Evolutionary conservation across 1,139 yeast species (phyloP).

Genomic region (Schizosaccharomyces versatilis): DNA sequence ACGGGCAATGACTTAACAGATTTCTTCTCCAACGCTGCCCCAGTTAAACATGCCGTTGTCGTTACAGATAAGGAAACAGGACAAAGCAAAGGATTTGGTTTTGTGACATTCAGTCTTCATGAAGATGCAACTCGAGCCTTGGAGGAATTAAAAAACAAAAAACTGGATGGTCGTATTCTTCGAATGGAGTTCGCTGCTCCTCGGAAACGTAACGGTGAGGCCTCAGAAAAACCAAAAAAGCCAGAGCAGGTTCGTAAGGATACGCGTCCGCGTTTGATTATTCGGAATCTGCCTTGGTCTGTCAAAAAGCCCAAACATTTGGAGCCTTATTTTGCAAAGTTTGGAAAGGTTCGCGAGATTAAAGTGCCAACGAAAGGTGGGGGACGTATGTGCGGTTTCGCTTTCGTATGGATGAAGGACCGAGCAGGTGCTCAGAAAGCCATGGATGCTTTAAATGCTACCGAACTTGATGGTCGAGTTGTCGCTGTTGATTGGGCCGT

Average conservation of each 20-base stretch:
- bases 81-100: slow-evolving; percentile 77
- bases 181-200: slow-evolving; percentile 78
- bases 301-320: slow-evolving; percentile 56
- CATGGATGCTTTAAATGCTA: slow-evolving; percentile 44
- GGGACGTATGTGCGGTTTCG: slow-evolving; percentile 87
- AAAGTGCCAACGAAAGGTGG: slow-evolving; percentile 72
- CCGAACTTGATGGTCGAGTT: slow-evolving; percentile 71
- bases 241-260: slow-evolving; percentile 22
- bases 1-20: slow-evolving; percentile 53
- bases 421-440: slow-evolving; percentile 61
- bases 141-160: slow-evolving; percentile 39
- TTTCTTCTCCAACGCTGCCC: slow-evolving; percentile 81
- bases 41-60: slow-evolving; percentile 84
- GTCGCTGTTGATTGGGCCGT: slow-evolving; percentile 90
- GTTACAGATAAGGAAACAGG: slow-evolving; percentile 56
- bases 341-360: slow-evolving; percentile 75
- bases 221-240: slow-evolving; percentile 13
- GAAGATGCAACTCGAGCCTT: slow-evolving; percentile 70
- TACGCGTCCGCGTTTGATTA: slow-evolving; percentile 62
- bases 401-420: slow-evolving; percentile 76
- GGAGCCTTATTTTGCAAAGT: slow-evolving; percentile 47
- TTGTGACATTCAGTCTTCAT: slow-evolving; percentile 68
- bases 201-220: slow-evolving; percentile 46
- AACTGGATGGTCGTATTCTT: slow-evolving; percentile 43
- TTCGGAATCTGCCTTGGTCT: slow-evolving; percentile 92